Base-by-base conservation (phyloP, 495 filamentous ascomycete species). In the Trichodelitschia bisporula region DNA sequence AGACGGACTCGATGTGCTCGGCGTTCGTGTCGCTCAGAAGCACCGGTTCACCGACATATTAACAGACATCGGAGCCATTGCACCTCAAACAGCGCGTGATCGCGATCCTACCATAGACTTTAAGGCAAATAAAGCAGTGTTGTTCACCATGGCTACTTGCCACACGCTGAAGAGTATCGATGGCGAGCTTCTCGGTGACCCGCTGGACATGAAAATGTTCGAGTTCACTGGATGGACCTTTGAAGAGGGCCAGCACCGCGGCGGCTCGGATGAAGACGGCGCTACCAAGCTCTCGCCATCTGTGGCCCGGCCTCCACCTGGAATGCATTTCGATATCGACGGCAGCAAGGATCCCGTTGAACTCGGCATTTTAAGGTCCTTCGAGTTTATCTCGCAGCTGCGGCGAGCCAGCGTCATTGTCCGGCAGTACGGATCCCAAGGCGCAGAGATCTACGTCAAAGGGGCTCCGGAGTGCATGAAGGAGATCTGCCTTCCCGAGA, bases 171-270 rank as follows among this genome's bases (percentile, higher is more conserved):
- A 80, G 18, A 62, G 71, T 20, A 69, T 95, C 11, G 83, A 99
- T 36, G 70, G 63, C 26, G 79, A 93, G 40, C 57, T 92, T 11
- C 55, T 99, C 14, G 89, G 89, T 4, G 89, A 99, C 49, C 89
- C 89, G 18, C 59, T 99, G 10, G 89, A 99, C 49, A 55, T 93
- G 27, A 95, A 95, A 45, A 99, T 99, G 89, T 99, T 99, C 45
- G 71, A 91, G 41, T 99, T 92, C 41, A 99, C 89, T 1, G 64
- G 66, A 4, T 99, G 89, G 89, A 64, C 67, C 1, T 99, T 72
- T 40, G 71, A 91, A 45, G 86, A 99, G 54, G 77, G 80, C 2
- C 71, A 63, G 20, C 62, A 72, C 38, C 56, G 58, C 16, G 46
- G 56, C 18, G 55, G 62, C 42, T 54, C 58, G 41, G 41, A 47